Base-by-base conservation (phyloP, 805 yeast species). In the Tetrapisispora arboricola region DNA sequence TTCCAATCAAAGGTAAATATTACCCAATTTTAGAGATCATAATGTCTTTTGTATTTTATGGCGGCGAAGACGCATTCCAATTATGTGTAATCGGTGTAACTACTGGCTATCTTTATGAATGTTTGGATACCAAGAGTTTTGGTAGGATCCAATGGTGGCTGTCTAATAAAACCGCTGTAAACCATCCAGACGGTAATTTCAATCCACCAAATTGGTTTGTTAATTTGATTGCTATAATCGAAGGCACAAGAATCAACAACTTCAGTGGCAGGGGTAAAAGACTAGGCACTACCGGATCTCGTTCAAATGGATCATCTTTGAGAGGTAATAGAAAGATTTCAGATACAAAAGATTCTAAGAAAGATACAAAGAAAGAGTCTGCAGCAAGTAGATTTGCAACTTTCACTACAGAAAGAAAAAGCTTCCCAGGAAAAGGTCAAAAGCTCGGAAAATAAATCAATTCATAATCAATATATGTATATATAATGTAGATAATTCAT, bases 51-150 rank as follows among this genome's bases (percentile, higher is more conserved):
- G 46, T 73, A 15, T 63, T 71, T 33, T 60, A 75, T 32, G 59
- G 67, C 12, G 77, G 78, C 3, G 63, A 60, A 31, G 53, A 60
- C 5, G 56, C 67, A 16, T 65, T 69, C 39, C 49, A 62, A 3
- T 65, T 70, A 43, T 63, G 73, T 0, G 45, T 71, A 4, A 54
- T 72, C 31, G 85, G 85, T 2, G 66, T 74, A 44, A 48, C 61
- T 16, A 74, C 75, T 3, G 83, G 76, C 0, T 80, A 80, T 52
- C 44, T 76, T 4, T 78, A 76, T 60, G 73, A 71, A 45, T 80
- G 85, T 53, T 54, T 77, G 33, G 83, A 78, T 50, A 76, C 84
- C 0, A 61, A 67, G 31, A 72, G 84, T 2, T 54, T 60, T 34
- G 76, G 76, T 0, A 75, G 76, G 5, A 46, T 71, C 31, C 15